phyloP scores from a whole-genome alignment of 495 filamentous ascomycete species.

The Pseudotulostoma volvatum region DNA sequence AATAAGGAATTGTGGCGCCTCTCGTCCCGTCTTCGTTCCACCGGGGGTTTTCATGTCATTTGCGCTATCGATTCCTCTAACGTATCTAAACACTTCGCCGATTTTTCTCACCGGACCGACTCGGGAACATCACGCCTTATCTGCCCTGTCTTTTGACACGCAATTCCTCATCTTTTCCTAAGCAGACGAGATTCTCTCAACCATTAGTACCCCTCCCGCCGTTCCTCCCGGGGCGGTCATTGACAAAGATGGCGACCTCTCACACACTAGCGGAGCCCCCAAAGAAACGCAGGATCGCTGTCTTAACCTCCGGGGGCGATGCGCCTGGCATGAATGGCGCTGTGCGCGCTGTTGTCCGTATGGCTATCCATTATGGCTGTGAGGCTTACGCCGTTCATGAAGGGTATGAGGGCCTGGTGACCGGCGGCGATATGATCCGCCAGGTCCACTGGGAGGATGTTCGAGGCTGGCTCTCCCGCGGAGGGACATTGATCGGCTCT shows the following conservation, averaged over 20 bases:
- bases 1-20: too few relatives aligned
- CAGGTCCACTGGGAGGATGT: constrained; percentile 90
- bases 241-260: constrained; percentile 24
- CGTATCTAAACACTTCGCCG: too few relatives aligned
- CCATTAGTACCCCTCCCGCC: too few relatives aligned
- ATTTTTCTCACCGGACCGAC: too few relatives aligned
- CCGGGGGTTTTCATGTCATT: too few relatives aligned
- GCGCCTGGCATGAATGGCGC: constrained; percentile 96
- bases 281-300: constrained; percentile 68
- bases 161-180: too few relatives aligned
- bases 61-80: too few relatives aligned
- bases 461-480: constrained; percentile 83
- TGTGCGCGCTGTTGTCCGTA: constrained; percentile 85
- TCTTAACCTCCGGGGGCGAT: constrained; percentile 96
- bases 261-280: constrained; percentile 21
- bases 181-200: too few relatives aligned
- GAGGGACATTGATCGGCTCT: constrained; percentile 92
- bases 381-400: constrained; percentile 84
- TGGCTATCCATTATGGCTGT: constrained; percentile 73
- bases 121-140: too few relatives aligned
- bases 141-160: too few relatives aligned
- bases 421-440: constrained; percentile 72
- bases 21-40: too few relatives aligned
- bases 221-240: too few relatives aligned
- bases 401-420: constrained; percentile 90